Conservation (phyloP, 2,329 filamentous ascomycete genomes). For the Ophiocordyceps australis region DNA sequence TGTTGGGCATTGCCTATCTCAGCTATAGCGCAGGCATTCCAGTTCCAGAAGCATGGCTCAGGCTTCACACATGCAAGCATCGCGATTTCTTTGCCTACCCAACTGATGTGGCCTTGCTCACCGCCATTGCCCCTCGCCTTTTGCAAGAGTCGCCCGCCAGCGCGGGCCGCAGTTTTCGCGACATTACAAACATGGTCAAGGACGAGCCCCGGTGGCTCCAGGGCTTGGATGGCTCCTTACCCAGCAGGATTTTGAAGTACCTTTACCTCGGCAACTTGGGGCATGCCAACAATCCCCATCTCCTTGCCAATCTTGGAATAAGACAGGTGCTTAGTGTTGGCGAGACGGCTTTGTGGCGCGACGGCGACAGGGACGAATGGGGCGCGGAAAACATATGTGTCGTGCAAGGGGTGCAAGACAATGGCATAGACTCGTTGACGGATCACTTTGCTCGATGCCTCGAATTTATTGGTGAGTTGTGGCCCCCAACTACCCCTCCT, state of each 20-base stretch:
- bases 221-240: constrained; percentile 75
- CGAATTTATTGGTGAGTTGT: constrained; percentile 62
- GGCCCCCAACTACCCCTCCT: too few species aligned
- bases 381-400: constrained; percentile 61
- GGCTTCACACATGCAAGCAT: constrained; percentile 59
- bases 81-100: constrained; percentile 96
- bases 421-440: constrained; percentile 83
- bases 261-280: constrained; percentile 91
- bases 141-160: constrained; percentile 48
- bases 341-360: constrained; percentile 68
- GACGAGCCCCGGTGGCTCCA: constrained; percentile 64
- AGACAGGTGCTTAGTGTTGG: constrained; percentile 80
- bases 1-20: constrained; percentile 79
- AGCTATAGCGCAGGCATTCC: constrained; percentile 77
- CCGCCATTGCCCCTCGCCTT: constrained; percentile 56
- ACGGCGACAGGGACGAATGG: constrained; percentile 54
- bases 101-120: constrained; percentile 72
- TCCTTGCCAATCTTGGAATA: constrained; percentile 68
- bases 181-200: constrained; percentile 32
- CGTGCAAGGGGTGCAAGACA: constrained; percentile 82
- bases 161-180: constrained; percentile 26
- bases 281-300: constrained; percentile 83
- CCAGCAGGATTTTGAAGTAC: constrained; percentile 75
- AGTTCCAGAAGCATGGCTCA: constrained; percentile 73
- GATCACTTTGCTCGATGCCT: constrained; percentile 74